These are phyloP conservation scores for Arabidopsis hybrid DNA, from an alignment of 441 rosid species.

Conservation along the genomic window DNA sequence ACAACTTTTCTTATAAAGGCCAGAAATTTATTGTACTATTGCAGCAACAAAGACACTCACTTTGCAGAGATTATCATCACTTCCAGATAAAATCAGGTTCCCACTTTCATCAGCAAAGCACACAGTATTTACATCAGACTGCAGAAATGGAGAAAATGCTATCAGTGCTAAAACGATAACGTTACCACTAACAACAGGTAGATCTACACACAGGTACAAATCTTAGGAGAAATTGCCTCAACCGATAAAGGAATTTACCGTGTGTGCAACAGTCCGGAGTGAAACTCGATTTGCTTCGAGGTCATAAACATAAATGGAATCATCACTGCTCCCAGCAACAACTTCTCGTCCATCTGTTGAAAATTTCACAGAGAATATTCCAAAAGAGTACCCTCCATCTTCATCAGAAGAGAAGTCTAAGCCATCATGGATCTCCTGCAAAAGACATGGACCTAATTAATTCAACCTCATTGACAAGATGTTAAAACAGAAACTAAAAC, in stretches of 20 bases:
- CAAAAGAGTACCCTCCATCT: conserved; percentile 56
- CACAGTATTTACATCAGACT: conserved; percentile 94
- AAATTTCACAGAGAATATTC: conserved; percentile 87
- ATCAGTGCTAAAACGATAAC: neutral
- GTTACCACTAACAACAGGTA: neutral
- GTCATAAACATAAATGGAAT: conserved; percentile 79
- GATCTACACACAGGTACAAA: neutral
- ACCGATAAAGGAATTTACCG: conserved; percentile 46
- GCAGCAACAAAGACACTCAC: conserved; percentile 46
- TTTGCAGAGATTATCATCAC: conserved; percentile 91
- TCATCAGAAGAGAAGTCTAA: conserved; percentile 58
- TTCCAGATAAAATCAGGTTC: conserved; percentile 86
- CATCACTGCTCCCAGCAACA: conserved; percentile 76
- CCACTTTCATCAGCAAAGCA: conserved; percentile 94
- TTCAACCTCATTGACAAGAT: conserved; percentile 8
- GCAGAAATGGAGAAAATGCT: conserved; percentile 48
- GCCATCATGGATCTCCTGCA: conserved; percentile 88
- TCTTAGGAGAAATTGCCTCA: neutral
- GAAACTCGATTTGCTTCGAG: conserved; percentile 82
- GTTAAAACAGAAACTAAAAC: conserved; percentile 6
- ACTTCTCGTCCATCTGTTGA: conserved; percentile 89
- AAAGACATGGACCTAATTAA: conserved; percentile 11
- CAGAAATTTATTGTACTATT: neutral
- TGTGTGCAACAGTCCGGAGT: conserved; percentile 75
- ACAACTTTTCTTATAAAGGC: neutral